Base-by-base conservation (phyloP, 768 basidiomycete species). In the Mycena galopus region DNA sequence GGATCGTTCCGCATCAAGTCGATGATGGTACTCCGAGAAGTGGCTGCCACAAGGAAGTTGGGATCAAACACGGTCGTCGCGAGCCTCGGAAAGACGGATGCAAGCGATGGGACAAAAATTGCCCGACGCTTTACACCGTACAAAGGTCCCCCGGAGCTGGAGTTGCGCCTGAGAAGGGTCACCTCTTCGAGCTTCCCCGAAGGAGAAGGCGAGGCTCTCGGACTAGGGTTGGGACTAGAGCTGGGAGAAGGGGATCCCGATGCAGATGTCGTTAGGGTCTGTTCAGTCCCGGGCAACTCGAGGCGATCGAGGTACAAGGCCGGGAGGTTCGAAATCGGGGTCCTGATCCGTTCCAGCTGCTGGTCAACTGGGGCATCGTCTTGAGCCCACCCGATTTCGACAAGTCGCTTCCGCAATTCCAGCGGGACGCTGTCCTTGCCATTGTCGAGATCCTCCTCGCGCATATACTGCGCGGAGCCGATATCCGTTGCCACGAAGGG, bases 1-100 rank as follows among this genome's bases (percentile, higher is more conserved):
- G 93, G 91, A 75, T 95, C 94, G 76, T 94, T 92, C 25, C 93
- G 87, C 89, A 94, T 91, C 57, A 92, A 80, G 69, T 93, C 91
- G 19, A 92, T 74, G 50, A 94, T 77, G 6, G 88, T 82, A 30
- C 85, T 85, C 51, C 90, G 87, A 25, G 93, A 90, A 4, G 88
- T 83, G 32, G 84, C 86, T 14, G 92, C 87, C 30, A 94, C 85
- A 5, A 79, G 76, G 70, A 89, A 83, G 77, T 90, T 86, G 33
- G 81, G 63, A 75, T 93, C 91, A 51, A 84, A 86, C 6, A 88
- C 84, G 72, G 93, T 79, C 0, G 81, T 77, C 4, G 89, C 86
- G 30, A 95, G 81, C 6, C 84, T 83, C 5, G 87, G 88, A 72
- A 94, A 89, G 3, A 91, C 78, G 17, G 82, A 77, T 2, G 88